These are phyloP conservation scores for Dalbergia cochinchinensis DNA, from an alignment of 306 rosid species.

Conservation along the genomic window DNA sequence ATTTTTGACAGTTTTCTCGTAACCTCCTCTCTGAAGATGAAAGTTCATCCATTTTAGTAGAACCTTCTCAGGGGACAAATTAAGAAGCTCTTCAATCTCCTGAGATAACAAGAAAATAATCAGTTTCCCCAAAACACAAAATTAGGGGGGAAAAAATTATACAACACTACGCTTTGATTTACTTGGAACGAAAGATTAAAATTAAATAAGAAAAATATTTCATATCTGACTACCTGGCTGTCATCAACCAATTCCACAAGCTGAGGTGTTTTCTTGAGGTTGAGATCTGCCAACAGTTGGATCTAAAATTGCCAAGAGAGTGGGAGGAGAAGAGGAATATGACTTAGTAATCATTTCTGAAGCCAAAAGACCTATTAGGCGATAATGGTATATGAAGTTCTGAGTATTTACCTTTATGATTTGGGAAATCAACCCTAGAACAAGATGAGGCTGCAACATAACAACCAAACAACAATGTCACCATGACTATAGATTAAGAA, in stretches of 20 bases:
- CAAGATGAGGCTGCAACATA: constrained; percentile 88
- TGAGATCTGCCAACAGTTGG: constrained; percentile 95
- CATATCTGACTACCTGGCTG: constrained; percentile 61
- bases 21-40: constrained; percentile 93
- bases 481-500: constrained; percentile 15
- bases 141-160: not conserved
- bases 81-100: constrained; percentile 98
- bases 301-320: constrained; percentile 66
- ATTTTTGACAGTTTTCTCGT: constrained; percentile 75
- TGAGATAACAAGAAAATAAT: constrained; percentile 48
- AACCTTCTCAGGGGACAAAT: constrained; percentile 91
- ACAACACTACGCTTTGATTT: constrained; percentile 12
- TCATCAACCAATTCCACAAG: constrained; percentile 94
- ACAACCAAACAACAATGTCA: constrained; percentile 45
- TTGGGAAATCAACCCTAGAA: constrained; percentile 95
- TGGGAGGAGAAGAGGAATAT: constrained; percentile 33
- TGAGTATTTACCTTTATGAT: constrained; percentile 82
- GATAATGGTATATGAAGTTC: constrained; percentile 38
- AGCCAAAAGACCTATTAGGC: constrained; percentile 30
- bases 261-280: constrained; percentile 96
- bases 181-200: constrained; percentile 14
- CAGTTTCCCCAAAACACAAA: not conserved
- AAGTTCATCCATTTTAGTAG: constrained; percentile 96
- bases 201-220: constrained; percentile 8
- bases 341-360: constrained; percentile 28